A percentile compares a stretch with the other conserved stretches of the same genome.
These are phyloP conservation scores for Penicillium samsonianum DNA, from an alignment of 495 filamentous ascomycete species.

Conservation along the genomic window DNA sequence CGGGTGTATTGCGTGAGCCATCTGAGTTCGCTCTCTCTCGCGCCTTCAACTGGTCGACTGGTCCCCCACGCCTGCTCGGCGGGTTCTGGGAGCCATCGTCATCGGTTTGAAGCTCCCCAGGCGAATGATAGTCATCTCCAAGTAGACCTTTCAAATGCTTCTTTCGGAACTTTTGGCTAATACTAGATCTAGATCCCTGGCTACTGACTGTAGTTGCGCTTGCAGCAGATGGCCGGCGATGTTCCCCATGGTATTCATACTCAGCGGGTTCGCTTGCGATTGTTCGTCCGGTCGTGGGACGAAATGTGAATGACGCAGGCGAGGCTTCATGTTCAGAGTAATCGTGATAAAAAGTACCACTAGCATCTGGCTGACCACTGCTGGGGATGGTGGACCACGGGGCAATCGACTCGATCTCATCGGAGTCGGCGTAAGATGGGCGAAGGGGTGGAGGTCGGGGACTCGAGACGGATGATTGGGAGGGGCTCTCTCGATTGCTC, in stretches of 20 bases:
- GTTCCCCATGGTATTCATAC: constrained; percentile 64
- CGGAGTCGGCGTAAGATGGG: constrained; percentile 26
- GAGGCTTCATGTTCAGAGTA: constrained; percentile 49
- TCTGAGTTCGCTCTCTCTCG: constrained; percentile 78
- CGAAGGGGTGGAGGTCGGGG: constrained; percentile 34
- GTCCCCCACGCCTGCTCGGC: constrained; percentile 31
- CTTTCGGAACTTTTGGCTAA: constrained; percentile 65
- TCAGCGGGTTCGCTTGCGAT: constrained; percentile 69
- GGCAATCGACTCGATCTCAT: constrained; percentile 40
- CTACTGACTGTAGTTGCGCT: constrained; percentile 90
- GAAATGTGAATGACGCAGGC: constrained; percentile 64
- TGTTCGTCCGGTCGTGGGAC: constrained; percentile 62
- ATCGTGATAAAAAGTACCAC: constrained; percentile 47
- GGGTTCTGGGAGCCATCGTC: constrained; percentile 53
- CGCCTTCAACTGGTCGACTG: constrained; percentile 58
- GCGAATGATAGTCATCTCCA: constrained; percentile 73
- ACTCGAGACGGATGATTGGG: constrained; percentile 27
- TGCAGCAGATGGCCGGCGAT: constrained; percentile 83
- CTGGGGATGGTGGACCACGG: constrained; percentile 36
- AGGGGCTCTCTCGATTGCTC: constrained; percentile 35
- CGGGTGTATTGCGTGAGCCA: constrained; percentile 32
- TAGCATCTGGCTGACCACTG: constrained; percentile 36
- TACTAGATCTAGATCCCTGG: constrained; percentile 80
- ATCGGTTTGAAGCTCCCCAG: constrained; percentile 65
- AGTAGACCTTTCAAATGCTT: constrained; percentile 80